Conservation (phyloP, 2,329 filamentous ascomycete species). For the Nemania serpens region DNA sequence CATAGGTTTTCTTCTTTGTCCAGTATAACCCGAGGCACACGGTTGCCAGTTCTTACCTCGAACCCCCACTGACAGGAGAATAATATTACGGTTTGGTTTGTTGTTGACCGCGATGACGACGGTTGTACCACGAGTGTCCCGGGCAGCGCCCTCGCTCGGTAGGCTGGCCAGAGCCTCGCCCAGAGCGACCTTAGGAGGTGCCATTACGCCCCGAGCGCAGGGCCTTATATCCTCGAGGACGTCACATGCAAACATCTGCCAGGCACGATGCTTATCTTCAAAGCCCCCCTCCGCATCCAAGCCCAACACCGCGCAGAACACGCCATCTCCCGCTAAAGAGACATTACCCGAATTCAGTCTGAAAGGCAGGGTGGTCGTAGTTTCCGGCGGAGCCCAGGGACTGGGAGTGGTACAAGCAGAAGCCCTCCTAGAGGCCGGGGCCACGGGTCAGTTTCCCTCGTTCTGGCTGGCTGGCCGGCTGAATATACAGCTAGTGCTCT, state of each 20-base stretch:
- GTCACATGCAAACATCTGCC: constrained; percentile 9
- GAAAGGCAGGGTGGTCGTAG: constrained; percentile 72
- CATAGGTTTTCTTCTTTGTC: neutral
- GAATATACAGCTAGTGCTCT: too few relatives aligned
- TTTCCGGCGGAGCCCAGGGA: constrained; percentile 77
- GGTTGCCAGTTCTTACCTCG: neutral
- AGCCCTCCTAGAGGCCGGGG: constrained; percentile 79
- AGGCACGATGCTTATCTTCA: constrained; percentile 16
- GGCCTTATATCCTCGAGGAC: constrained; percentile 10
- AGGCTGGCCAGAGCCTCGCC: constrained; percentile 29
- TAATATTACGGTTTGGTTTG: neutral
- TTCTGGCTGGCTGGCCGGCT: neutral
- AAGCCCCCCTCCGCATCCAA: constrained; percentile 3
- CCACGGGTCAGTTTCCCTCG: constrained; percentile 53
- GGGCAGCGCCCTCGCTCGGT: constrained; percentile 29
- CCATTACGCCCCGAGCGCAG: constrained; percentile 20
- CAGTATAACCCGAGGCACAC: too few relatives aligned
- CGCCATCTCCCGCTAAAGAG: constrained; percentile 3
- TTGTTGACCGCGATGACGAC: constrained; percentile 31
- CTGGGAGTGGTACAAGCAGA: constrained; percentile 79
- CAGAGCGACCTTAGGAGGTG: constrained; percentile 20
- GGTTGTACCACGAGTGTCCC: constrained; percentile 28
- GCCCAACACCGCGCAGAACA: neutral
- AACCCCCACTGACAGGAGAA: neutral
- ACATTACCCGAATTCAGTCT: constrained; percentile 75